These are phyloP conservation scores for Hyaloscypha variabilis DNA, from an alignment of 495 filamentous ascomycete species.

Conservation along the genomic window DNA sequence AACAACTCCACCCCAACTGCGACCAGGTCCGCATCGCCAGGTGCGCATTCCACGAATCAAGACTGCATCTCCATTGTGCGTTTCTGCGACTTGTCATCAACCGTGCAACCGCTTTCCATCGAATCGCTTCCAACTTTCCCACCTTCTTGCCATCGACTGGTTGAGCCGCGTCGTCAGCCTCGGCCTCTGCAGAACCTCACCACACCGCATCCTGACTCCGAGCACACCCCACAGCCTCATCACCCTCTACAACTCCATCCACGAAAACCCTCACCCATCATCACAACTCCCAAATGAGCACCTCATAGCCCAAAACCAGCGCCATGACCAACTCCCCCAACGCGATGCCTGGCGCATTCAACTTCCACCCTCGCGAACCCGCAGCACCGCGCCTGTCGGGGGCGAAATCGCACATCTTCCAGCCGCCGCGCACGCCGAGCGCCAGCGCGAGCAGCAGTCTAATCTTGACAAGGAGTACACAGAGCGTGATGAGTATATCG, in stretches of 20 bases:
- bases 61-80: not conserved
- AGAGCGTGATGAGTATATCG: slow-evolving; percentile 42
- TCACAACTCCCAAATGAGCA: not conserved
- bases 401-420: slow-evolving; percentile 65
- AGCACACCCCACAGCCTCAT: slow-evolving; percentile 1
- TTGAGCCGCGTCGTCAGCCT: slow-evolving; percentile 2
- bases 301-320: not conserved
- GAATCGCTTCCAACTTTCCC: not conserved
- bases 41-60: not conserved
- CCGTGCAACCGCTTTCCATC: not conserved
- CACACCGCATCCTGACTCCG: not conserved
- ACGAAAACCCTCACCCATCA: not conserved
- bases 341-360: slow-evolving; percentile 31
- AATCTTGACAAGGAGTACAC: slow-evolving; percentile 57
- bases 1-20: not conserved
- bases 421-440: slow-evolving; percentile 66
- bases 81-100: not conserved
- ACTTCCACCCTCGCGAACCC: slow-evolving; percentile 15
- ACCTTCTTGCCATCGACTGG: not conserved
- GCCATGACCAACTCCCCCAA: slow-evolving; percentile 23
- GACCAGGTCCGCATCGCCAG: not conserved
- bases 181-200: not conserved
- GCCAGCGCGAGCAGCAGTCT: slow-evolving; percentile 53
- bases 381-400: slow-evolving; percentile 34
- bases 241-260: not conserved